A percentile compares a stretch with the other conserved stretches of the same genome.
phyloP scores from a whole-genome alignment of 495 filamentous ascomycete species.

The Hyaloscypha bicolor region DNA sequence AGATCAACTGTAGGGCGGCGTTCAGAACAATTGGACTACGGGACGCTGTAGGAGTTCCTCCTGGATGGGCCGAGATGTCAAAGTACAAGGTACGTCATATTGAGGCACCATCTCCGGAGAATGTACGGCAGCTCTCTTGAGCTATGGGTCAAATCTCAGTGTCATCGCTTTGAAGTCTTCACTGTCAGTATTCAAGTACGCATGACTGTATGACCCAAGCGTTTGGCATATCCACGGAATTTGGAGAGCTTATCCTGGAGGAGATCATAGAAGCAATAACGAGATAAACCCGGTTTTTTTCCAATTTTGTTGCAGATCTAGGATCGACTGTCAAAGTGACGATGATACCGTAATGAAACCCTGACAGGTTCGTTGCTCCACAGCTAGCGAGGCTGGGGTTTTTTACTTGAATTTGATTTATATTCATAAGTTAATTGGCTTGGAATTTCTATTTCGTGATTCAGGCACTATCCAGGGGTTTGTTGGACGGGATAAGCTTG shows the following conservation, averaged over 20 bases:
- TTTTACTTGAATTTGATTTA: neutral
- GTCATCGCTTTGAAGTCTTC: neutral
- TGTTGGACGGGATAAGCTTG: too few relatives aligned
- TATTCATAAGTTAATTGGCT: too few relatives aligned
- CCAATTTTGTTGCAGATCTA: constrained; percentile 1
- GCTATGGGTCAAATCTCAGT: neutral
- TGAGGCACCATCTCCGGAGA: neutral
- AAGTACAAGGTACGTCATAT: neutral
- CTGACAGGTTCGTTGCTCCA: neutral
- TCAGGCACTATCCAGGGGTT: too few relatives aligned
- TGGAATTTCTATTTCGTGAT: too few relatives aligned
- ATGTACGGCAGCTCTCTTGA: neutral
- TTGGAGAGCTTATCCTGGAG: neutral
- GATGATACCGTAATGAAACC: constrained; percentile 4
- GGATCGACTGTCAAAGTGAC: constrained; percentile 5
- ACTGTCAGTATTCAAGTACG: too few relatives aligned
- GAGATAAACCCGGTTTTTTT: neutral
- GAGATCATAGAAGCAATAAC: neutral
- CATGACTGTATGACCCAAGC: too few relatives aligned
- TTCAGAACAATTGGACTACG: too few relatives aligned
- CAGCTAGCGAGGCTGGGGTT: neutral
- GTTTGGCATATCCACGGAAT: neutral
- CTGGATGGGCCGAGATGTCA: neutral
- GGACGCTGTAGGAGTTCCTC: too few relatives aligned
- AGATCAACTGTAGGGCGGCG: neutral